Percentiles rank a stretch among this genome's conserved stretches.
Evolutionary conservation across 2,329 filamentous ascomycete genomes (phyloP).

Genomic region (Seiridium unicorne): DNA sequence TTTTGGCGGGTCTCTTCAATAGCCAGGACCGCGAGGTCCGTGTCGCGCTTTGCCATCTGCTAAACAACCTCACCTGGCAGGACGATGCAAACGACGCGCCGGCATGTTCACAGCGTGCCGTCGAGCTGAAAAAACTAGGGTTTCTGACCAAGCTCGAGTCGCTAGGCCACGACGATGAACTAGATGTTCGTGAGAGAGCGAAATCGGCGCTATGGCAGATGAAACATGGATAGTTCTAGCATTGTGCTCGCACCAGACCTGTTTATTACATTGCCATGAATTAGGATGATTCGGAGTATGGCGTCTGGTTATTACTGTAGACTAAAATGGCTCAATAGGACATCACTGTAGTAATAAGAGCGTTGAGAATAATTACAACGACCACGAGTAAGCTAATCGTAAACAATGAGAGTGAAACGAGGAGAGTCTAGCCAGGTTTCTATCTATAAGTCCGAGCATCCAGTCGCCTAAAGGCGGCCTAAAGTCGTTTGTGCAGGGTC

Average conservation of each 20-base stretch:
- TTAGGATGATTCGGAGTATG: too few relatives aligned
- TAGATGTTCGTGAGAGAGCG: constrained; percentile 81
- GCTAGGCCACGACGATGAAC: constrained; percentile 66
- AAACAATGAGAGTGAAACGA: too few relatives aligned
- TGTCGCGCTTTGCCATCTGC: constrained; percentile 75
- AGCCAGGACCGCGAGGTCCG: constrained; percentile 74
- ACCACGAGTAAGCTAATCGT: too few relatives aligned
- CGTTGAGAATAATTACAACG: too few relatives aligned
- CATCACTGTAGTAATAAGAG: too few relatives aligned
- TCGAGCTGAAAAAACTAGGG: constrained; percentile 69
- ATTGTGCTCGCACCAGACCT: neutral
- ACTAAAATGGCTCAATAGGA: too few relatives aligned
- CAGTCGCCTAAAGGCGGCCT: too few relatives aligned
- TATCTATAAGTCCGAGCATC: too few relatives aligned
- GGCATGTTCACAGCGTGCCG: constrained; percentile 64
- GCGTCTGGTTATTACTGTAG: too few relatives aligned
- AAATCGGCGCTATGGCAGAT: constrained; percentile 78
- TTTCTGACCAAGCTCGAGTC: constrained; percentile 65
- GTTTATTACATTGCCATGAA: too few relatives aligned
- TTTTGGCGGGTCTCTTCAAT: constrained; percentile 70
- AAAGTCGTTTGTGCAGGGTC: too few relatives aligned
- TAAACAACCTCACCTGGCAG: constrained; percentile 81
- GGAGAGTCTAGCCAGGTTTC: too few relatives aligned
- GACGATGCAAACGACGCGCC: constrained; percentile 70
- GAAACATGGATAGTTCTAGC: constrained; percentile 35